Evolutionary conservation across 495 filamentous ascomycete genomes (phyloP), one percentile per base, ranked within the genome.

Genomic region (Talaromyces liani): DNA sequence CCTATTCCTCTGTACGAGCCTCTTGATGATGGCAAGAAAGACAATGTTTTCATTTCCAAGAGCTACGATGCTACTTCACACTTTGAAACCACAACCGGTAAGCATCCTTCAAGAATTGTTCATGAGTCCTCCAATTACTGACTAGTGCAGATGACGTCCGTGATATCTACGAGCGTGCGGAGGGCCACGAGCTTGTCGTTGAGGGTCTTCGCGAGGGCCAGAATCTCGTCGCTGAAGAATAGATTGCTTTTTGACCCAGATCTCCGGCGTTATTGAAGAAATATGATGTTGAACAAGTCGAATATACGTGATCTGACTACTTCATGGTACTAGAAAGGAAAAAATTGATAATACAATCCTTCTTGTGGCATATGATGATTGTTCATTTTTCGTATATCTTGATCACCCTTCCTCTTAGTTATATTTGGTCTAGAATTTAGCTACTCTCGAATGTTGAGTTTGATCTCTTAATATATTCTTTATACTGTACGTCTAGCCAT

Each of bases 61-160:
- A 96, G 92, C 80, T 99, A 99, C 75, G 94, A 99, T 72, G 88
- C 94, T 34, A 95, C 91, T 65, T 94, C 90, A 68, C 94, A 99
- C 81, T 99, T 99, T 69, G 94, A 99, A 84, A 96, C 91, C 12
- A 90, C 87, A 25, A 91, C 88, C 57, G 80, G 86, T 86, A 80
- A 70, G 74, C 62, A 29, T 24, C 53, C 3, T 53, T 24, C n/a
- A 53, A n/a, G 14, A 41, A 18, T 9, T 12, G 9, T 9, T 4
- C 16, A 41, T 16, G 14, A 0, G 34, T 25, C 3, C 1, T 45
- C 33, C 20, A 8, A 2, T 56, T 60, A 4, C 63, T 68, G 58
- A 83, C 79, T 18, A 80, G 25, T 33, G 8, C 27, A 81, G 95
- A 96, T 74, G 92, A 99, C 75, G 92, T 99, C 66, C 88, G 87